A percentile compares a stretch with the other conserved stretches of the same genome.
These are phyloP conservation scores for Tolypocladium paradoxum DNA, from an alignment of 2,329 filamentous ascomycete genomes.

Conservation along the genomic window DNA sequence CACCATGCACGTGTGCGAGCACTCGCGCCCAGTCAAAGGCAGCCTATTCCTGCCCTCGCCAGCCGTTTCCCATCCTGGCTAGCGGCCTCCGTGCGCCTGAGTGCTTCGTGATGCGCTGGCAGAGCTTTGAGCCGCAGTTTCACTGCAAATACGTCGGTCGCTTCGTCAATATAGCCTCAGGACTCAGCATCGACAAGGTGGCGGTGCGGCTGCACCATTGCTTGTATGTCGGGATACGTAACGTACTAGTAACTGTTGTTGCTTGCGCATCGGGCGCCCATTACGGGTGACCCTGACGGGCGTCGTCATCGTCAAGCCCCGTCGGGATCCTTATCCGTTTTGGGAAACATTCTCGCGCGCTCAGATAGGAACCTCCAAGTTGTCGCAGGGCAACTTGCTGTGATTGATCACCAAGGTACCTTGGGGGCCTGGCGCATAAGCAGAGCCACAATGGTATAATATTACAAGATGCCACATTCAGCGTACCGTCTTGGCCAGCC, in stretches of 20 bases:
- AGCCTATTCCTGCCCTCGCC: background rate
- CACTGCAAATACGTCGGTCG: background rate
- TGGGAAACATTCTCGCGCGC: background rate
- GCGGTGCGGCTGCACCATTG: too few relatives aligned
- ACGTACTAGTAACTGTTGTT: too few relatives aligned
- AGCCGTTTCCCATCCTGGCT: background rate
- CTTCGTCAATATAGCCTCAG: background rate
- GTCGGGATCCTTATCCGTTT: background rate
- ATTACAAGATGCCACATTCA: conserved; percentile 1
- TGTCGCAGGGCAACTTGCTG: background rate
- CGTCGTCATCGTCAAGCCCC: background rate
- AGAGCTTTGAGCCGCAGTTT: background rate
- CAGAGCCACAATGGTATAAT: conserved; percentile 1
- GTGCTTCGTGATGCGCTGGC: background rate
- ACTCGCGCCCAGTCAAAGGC: background rate
- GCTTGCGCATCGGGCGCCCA: background rate
- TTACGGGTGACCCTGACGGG: too few relatives aligned
- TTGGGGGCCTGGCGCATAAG: background rate
- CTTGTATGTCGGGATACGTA: too few relatives aligned
- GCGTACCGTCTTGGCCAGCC: background rate
- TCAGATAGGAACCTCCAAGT: background rate
- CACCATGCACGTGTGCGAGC: background rate
- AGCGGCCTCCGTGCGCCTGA: background rate
- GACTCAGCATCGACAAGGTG: too few relatives aligned
- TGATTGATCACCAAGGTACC: background rate